Conservation (phyloP, 1,284 basidiomycete genomes). For the Lentinula novae-zelandiae region DNA sequence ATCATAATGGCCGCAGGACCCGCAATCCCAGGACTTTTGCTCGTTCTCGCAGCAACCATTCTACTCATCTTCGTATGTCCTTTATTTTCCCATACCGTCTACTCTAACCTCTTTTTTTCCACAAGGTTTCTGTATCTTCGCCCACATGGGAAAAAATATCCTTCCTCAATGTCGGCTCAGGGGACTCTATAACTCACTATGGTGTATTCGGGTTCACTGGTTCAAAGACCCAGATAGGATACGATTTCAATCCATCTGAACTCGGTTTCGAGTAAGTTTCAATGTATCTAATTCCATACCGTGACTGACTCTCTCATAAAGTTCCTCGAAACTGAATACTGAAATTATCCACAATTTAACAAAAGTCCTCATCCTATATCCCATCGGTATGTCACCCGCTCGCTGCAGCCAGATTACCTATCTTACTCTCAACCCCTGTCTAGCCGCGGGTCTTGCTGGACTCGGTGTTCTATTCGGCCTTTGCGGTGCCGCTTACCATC, state of each 20-base stretch:
- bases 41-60: conserved; percentile 60
- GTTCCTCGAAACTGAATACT: conserved; percentile 41
- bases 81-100: conserved; percentile 3
- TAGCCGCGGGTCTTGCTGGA: conserved; percentile 66
- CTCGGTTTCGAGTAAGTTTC: conserved; percentile 7
- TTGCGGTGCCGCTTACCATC: conserved; percentile 59
- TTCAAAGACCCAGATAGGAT: conserved; percentile 51
- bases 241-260: conserved; percentile 37
- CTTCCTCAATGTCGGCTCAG: conserved; percentile 56
- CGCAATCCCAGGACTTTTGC: conserved; percentile 41
- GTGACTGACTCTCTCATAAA: conserved; percentile 16
- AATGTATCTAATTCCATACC: too few relatives aligned
- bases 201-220: conserved; percentile 79
- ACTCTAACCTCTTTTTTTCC: not conserved
- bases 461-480: conserved; percentile 73
- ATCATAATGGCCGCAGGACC: conserved; percentile 30
- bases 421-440: conserved; percentile 2
- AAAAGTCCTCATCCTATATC: conserved; percentile 69
- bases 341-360: conserved; percentile 65
- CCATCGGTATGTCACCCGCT: conserved; percentile 48
- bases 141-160: conserved; percentile 72
- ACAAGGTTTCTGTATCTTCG: conserved; percentile 57
- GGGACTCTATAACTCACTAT: conserved; percentile 42
- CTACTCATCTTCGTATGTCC: conserved; percentile 57
- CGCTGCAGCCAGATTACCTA: not conserved